Percentiles rank a stretch among this genome's conserved stretches.
Evolutionary conservation across 1,284 basidiomycete genomes (phyloP).

Genomic region (Ganoderma sinense): DNA sequence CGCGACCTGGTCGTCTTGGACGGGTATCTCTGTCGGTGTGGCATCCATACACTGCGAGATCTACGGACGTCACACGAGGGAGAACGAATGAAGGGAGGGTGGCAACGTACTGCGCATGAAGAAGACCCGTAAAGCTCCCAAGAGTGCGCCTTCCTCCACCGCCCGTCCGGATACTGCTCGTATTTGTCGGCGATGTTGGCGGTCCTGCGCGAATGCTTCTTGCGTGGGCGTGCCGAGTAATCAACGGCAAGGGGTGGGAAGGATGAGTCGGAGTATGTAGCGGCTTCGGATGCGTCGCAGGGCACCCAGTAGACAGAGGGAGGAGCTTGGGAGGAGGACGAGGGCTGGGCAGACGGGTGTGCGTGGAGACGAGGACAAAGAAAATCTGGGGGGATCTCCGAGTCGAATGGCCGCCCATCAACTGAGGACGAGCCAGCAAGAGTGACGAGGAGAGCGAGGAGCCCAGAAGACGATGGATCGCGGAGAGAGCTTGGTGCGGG

Average conservation of each 20-base stretch:
- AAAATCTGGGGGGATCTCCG: slow-evolving; percentile 58
- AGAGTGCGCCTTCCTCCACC: slow-evolving; percentile 63
- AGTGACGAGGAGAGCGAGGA: slow-evolving; percentile 63
- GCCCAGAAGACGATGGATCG: slow-evolving; percentile 46
- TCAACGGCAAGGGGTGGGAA: slow-evolving; percentile 17
- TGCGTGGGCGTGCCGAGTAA: slow-evolving; percentile 16
- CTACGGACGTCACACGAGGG: slow-evolving; percentile 18
- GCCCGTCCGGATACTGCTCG: slow-evolving; percentile 59
- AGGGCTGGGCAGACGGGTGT: slow-evolving; percentile 18
- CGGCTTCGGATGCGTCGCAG: slow-evolving; percentile 22
- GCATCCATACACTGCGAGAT: slow-evolving; percentile 26
- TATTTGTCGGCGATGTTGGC: slow-evolving; percentile 62
- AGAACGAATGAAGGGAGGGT: slow-evolving; percentile 5
- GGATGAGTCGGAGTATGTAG: slow-evolving; percentile 1
- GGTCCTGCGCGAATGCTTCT: slow-evolving; percentile 14
- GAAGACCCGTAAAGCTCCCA: slow-evolving; percentile 73
- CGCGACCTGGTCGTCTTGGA: slow-evolving; percentile 26
- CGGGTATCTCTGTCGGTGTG: slow-evolving; percentile 27
- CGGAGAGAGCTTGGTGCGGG: slow-evolving; percentile 11
- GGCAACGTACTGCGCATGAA: slow-evolving; percentile 49
- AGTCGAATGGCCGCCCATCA: slow-evolving; percentile 52
- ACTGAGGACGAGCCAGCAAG: slow-evolving; percentile 54
- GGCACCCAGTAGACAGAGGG: slow-evolving; percentile 22
- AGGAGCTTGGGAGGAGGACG: slow-evolving; percentile 17
- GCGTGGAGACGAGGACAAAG: slow-evolving; percentile 61